Percentiles rank a stretch among this genome's conserved stretches.
phyloP scores from a whole-genome alignment of 2,329 filamentous ascomycete species.

The Purpureocillium lavendulum region DNA sequence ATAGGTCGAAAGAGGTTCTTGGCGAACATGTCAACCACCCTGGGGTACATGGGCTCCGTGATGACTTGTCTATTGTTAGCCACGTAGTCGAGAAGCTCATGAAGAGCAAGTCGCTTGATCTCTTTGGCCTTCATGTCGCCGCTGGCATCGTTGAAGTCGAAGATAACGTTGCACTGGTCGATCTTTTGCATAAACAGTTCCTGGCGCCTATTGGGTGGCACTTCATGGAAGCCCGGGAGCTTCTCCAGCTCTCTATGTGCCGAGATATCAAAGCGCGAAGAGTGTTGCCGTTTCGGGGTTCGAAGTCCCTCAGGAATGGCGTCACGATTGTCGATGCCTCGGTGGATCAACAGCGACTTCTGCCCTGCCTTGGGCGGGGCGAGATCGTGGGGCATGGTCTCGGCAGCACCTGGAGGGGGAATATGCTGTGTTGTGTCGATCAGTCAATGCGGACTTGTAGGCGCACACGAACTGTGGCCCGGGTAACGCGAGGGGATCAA shows the following conservation, averaged over 20 bases:
- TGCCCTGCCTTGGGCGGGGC: conserved; percentile 85
- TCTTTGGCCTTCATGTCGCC: conserved; percentile 99
- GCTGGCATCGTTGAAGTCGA: conserved; percentile 97
- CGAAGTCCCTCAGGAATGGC: conserved; percentile 82
- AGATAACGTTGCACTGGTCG: conserved; percentile 99
- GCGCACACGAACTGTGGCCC: neutral
- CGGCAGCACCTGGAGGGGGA: conserved; percentile 83
- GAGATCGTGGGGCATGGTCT: conserved; percentile 97
- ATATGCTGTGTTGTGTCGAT: conserved; percentile 51
- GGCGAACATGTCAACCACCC: conserved; percentile 97
- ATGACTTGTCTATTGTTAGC: conserved; percentile 98
- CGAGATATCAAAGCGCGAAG: conserved; percentile 95
- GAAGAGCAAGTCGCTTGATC: conserved; percentile 92
- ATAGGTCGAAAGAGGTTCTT: conserved; percentile 98
- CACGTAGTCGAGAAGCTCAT: conserved; percentile 95
- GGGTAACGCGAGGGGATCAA: neutral
- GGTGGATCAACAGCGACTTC: conserved; percentile 83
- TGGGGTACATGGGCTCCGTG: conserved; percentile 97
- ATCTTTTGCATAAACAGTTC: conserved; percentile 99
- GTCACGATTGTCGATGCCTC: conserved; percentile 83
- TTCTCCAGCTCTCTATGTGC: conserved; percentile 96
- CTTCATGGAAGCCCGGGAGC: conserved; percentile 94
- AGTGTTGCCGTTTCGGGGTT: conserved; percentile 94
- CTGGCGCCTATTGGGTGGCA: conserved; percentile 86
- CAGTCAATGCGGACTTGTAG: neutral